Evolutionary conservation across 305 asterid species (phyloP).

Genomic region (Fraxinus floribunda): DNA sequence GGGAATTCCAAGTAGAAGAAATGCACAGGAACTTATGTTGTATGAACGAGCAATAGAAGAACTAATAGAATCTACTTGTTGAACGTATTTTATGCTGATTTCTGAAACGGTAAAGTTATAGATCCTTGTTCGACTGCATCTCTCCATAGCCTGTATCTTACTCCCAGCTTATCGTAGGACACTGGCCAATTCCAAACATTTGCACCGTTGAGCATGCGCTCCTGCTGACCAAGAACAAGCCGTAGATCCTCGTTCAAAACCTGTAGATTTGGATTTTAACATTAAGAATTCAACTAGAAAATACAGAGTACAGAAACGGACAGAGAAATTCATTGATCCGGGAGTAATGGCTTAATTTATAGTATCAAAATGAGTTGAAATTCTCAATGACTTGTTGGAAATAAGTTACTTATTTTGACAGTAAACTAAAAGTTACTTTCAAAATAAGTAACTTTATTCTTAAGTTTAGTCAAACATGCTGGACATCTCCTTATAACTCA

Average conservation of each 20-base stretch:
- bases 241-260: conserved; percentile 88
- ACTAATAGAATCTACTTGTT: not conserved
- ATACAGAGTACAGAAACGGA: not conserved
- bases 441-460: too few species aligned
- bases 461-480: too few species aligned
- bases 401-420: not conserved
- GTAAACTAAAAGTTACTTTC: not conserved
- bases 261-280: conserved; percentile 31
- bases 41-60: conserved; percentile 23
- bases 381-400: too few species aligned
- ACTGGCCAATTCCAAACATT: conserved; percentile 87
- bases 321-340: too few species aligned
- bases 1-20: not conserved
- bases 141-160: conserved; percentile 87
- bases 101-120: conserved; percentile 38
- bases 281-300: not conserved
- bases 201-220: conserved; percentile 74
- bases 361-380: too few species aligned
- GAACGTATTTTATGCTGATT: conserved; percentile 34
- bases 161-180: conserved; percentile 84
- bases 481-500: too few species aligned
- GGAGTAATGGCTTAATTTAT: not conserved
- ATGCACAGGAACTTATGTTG: conserved; percentile 12
- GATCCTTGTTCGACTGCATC: conserved; percentile 65
- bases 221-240: conserved; percentile 84